These are phyloP conservation scores for Elaeis guineensis DNA, from an alignment of 176 grass and related monocot species.

Conservation along the genomic window DNA sequence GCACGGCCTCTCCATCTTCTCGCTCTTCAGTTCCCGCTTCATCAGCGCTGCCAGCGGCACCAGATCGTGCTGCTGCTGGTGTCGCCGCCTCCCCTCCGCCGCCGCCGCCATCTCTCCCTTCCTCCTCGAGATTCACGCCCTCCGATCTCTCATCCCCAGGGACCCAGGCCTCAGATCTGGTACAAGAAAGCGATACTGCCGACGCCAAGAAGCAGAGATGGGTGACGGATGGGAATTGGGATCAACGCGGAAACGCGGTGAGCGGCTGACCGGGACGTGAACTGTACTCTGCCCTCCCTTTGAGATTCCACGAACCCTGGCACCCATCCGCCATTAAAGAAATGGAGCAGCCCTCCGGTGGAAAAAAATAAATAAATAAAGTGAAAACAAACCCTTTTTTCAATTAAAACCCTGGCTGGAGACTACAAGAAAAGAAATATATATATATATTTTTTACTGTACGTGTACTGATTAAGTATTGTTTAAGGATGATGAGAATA, in stretches of 20 bases:
- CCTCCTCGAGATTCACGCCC: constrained; percentile 9
- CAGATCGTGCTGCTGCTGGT: constrained; percentile 10
- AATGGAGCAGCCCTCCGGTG: neutral
- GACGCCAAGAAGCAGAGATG: neutral
- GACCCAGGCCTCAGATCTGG: neutral
- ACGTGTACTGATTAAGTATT: too few species aligned
- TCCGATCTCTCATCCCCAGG: neutral
- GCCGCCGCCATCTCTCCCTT: neutral
- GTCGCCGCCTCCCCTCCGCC: constrained; percentile 23
- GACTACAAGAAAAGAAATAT: too few species aligned
- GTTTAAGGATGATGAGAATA: too few species aligned
- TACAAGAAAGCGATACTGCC: neutral
- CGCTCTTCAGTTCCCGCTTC: constrained; percentile 50
- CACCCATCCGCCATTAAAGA: neutral
- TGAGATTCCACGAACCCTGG: too few species aligned
- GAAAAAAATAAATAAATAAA: too few species aligned
- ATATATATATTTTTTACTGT: too few species aligned
- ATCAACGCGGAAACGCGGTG: neutral
- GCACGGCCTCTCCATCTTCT: constrained; percentile 45
- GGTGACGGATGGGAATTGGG: neutral
- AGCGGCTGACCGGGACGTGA: too few species aligned
- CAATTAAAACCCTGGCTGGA: too few species aligned
- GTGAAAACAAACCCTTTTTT: too few species aligned
- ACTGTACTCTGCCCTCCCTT: too few species aligned
- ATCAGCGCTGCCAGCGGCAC: constrained; percentile 73